Base-by-base conservation (phyloP, 2,329 filamentous ascomycete species). In the Penicillium sp. region DNA sequence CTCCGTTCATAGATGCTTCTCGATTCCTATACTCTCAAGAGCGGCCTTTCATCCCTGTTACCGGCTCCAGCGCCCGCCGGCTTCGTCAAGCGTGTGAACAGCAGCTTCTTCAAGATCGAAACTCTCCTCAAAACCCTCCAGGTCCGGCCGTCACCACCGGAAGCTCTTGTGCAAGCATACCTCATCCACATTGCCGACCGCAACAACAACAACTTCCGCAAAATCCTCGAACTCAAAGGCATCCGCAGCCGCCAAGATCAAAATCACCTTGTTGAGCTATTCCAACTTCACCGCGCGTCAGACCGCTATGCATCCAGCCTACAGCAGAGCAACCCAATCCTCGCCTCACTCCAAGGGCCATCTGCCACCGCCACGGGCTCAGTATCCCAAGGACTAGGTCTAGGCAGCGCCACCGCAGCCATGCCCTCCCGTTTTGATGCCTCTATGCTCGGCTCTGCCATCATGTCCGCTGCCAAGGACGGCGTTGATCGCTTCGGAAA, bases 131-230 rank as follows among this genome's bases (percentile, higher is more conserved):
- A 99, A 77, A 97, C 94, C 2, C 84, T 99, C 3, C 94, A 99
- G 80, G 93, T 99, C 48, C 91, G 91, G 29, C 87, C 93, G 2
- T 90, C 89, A 5, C 94, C 94, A 0, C 90, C 93, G 0, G 94
- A 99, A 79, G 93, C 91, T 2, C 85, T 99, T 4, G 93, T 99
- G 0, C 93, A 97, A 78, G 94, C 94, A 35, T 99, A 99, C 73
- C 86, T 99, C 35, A 96, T 97, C 74, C 94, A 97, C 77, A 94
- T 99, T 64, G 92, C 86, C 65, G 94, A 99, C 80, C 88, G 90
- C 56, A 96, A 89, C 62, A 94, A 97, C 72, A 85, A 86, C 69
- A 99, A 99, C 77, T 99, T 99, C 84, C 88, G 88, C 71, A 97
- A 97, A 78, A 89, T 99, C 59, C 86, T 99, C 46, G 94, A 99